phyloP scores from a whole-genome alignment of 2,329 filamentous ascomycete species.

The Cercospora janseana region DNA sequence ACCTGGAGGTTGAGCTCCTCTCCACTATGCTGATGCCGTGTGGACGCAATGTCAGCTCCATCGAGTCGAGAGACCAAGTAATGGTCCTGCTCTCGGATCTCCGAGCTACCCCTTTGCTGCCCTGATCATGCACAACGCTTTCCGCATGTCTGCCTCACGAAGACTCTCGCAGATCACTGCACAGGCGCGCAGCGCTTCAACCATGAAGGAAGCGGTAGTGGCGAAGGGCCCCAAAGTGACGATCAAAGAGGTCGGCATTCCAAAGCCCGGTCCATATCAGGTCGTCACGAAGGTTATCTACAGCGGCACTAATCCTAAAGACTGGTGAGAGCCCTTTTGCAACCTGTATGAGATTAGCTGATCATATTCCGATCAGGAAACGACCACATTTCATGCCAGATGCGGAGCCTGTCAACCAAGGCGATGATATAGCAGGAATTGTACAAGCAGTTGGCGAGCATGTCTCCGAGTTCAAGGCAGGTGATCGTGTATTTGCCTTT shows the following conservation, averaged over 20 bases:
- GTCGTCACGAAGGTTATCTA: slow-evolving; percentile 37
- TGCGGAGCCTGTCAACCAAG: slow-evolving; percentile 30
- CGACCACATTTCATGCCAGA: slow-evolving; percentile 21
- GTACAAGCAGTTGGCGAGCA: slow-evolving; percentile 55
- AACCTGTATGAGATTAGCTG: background rate
- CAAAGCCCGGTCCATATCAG: slow-evolving; percentile 38
- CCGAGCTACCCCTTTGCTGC: background rate
- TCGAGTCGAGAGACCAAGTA: no score
- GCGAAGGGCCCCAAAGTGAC: slow-evolving; percentile 37
- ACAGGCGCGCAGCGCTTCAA: slow-evolving; percentile 24
- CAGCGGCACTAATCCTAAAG: slow-evolving; percentile 37
- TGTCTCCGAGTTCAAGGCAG: slow-evolving; percentile 57
- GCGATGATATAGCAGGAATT: slow-evolving; percentile 42
- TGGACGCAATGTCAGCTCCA: slow-evolving; percentile 2
- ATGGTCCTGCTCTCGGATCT: no score
- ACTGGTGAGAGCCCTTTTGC: slow-evolving; percentile 28
- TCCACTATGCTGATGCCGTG: background rate
- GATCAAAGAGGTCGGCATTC: slow-evolving; percentile 45
- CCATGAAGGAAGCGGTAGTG: slow-evolving; percentile 42
- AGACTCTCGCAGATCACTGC: slow-evolving; percentile 23
- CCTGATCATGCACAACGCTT: slow-evolving; percentile 18
- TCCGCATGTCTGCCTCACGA: slow-evolving; percentile 24
- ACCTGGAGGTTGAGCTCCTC: background rate
- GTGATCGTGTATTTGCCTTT: slow-evolving; percentile 58
- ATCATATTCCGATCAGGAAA: slow-evolving; percentile 18